Evolutionary conservation across 208 protist genomes (phyloP).

Genomic region (Trypanosoma congolense): DNA sequence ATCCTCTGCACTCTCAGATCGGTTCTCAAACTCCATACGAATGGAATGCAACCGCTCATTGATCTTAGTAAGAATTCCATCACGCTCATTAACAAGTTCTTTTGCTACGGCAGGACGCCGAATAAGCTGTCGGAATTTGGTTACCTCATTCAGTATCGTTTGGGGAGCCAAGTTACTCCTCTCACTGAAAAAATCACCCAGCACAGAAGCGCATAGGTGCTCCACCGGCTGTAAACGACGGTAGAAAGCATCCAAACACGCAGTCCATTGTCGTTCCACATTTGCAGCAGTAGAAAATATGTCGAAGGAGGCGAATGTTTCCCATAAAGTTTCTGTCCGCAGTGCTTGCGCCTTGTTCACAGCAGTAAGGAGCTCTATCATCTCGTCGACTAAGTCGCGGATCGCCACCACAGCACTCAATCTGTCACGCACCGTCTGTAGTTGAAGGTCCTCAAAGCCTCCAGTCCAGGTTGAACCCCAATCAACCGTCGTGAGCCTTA

Average conservation of each 20-base stretch:
- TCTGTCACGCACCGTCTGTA: slow-evolving; percentile 46
- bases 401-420: slow-evolving; percentile 49
- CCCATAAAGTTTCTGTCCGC: slow-evolving; percentile 72
- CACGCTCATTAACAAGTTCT: slow-evolving; percentile 82
- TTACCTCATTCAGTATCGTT: slow-evolving; percentile 80
- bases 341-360: slow-evolving; percentile 39
- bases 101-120: slow-evolving; percentile 80
- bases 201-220: slow-evolving; percentile 67
- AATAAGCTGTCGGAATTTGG: slow-evolving; percentile 76
- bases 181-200: slow-evolving; percentile 71
- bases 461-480: slow-evolving; percentile 60
- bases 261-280: slow-evolving; percentile 65
- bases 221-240: slow-evolving; percentile 80
- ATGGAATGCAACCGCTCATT: slow-evolving; percentile 83
- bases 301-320: slow-evolving; percentile 65
- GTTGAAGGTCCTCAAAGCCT: slow-evolving; percentile 52
- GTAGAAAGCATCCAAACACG: slow-evolving; percentile 65
- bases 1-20: slow-evolving; percentile 64
- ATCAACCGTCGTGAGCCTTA: slow-evolving; percentile 77
- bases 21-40: slow-evolving; percentile 85
- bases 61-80: slow-evolving; percentile 79
- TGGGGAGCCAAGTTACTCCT: slow-evolving; percentile 71
- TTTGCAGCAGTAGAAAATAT: slow-evolving; percentile 49
- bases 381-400: slow-evolving; percentile 69
- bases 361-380: slow-evolving; percentile 52